phyloP scores from a whole-genome alignment of 2,329 filamentous ascomycete species.

The Ophiostoma fasciatum region DNA sequence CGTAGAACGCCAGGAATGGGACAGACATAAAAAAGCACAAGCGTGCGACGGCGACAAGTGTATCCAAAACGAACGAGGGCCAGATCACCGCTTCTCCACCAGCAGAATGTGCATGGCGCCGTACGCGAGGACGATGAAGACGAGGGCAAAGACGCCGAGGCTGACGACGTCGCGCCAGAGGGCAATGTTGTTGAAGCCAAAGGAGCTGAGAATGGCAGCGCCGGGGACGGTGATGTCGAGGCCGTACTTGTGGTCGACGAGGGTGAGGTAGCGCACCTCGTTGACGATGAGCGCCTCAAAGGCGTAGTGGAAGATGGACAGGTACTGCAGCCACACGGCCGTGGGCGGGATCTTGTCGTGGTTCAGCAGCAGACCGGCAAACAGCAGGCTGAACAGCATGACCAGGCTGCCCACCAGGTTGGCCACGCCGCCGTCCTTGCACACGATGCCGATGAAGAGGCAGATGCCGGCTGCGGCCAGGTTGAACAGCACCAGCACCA shows the following conservation, averaged over 20 bases:
- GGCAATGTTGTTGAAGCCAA: constrained; percentile 80
- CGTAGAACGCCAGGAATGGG: too few species aligned
- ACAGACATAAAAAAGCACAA: not conserved
- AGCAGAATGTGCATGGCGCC: constrained; percentile 84
- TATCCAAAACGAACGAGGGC: too few species aligned
- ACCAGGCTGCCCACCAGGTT: constrained; percentile 88
- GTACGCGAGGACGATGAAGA: constrained; percentile 81
- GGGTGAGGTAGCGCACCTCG: constrained; percentile 77
- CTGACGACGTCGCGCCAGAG: constrained; percentile 76
- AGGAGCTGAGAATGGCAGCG: constrained; percentile 82
- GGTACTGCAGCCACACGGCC: constrained; percentile 76
- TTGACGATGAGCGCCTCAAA: constrained; percentile 97
- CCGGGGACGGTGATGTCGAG: constrained; percentile 93
- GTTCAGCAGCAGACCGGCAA: constrained; percentile 87
- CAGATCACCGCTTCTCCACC: constrained; percentile 70
- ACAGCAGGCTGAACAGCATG: constrained; percentile 93
- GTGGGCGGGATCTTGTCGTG: constrained; percentile 80
- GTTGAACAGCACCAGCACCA: constrained; percentile 91
- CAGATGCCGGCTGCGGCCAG: constrained; percentile 86
- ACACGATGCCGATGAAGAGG: constrained; percentile 90
- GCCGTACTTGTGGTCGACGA: constrained; percentile 90
- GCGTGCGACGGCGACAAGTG: not conserved
- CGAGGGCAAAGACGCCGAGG: constrained; percentile 64
- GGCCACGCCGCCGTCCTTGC: constrained; percentile 80
- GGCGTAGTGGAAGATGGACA: constrained; percentile 96